Base-by-base conservation (phyloP, 83 land plant species). In the Picea engelmannii region DNA sequence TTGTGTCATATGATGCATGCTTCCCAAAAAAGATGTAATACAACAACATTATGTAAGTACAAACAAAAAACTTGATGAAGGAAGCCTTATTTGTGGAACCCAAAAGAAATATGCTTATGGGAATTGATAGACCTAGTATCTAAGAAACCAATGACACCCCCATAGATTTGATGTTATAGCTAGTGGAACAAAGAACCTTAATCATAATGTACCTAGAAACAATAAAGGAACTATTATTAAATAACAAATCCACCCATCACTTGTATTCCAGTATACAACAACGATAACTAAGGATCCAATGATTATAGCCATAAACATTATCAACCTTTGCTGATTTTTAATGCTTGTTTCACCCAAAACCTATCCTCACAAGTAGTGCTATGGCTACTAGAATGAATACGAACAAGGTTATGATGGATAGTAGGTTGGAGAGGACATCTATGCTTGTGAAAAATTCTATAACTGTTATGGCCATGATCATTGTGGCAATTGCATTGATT, bases 131-230 rank as follows among this genome's bases (percentile, higher is more conserved):
- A 9, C 92, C 92, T 67, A 97, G 99, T 78, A 98, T 42, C 97
- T 95, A 98, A 11, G 99, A 98, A 74, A 98, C 96, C 70, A 94
- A 77, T 60, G 99, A 98, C 12, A 91, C 18, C 99, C 99, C 98
- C 98, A 98, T 7, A 93, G 63, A 81, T 86, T 87, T 5, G 99
- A 95, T 17, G 66, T 44, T 60, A 96, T 82, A 11, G 95, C 90
- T 59, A 82, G 86, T 16, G 93, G 93, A 60, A 98, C 91, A 62
- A 89, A 70, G 25, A 88, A 2, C 20, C 16, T 10, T 60, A 98
- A 81, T 20, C 82, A 90, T 42, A 87, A 2, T 5, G 98, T 95
- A 4, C 88, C 89, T 16, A 31, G 35, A 31, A 31, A 31, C 35
- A 31, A 31, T 31, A 31, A 31, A 31, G 35, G 35, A 1, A 31